A percentile compares a stretch with the other conserved stretches of the same genome.
Conservation (phyloP, 208 protist genomes). For the Trypanosoma congolense region DNA sequence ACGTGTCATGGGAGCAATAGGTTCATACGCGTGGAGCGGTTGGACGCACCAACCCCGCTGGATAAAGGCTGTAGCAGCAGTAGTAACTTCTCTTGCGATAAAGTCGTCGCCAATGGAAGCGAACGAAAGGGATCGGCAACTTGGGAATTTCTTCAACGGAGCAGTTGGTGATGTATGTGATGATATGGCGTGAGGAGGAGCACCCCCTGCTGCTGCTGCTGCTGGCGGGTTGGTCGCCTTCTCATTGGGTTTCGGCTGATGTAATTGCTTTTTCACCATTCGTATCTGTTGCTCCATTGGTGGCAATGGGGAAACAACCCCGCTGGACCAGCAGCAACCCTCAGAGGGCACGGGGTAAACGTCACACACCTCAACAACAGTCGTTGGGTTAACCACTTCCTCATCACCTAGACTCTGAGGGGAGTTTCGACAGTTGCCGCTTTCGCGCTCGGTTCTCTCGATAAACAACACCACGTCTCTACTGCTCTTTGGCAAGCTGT, state of each 20-base stretch:
- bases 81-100: neutral
- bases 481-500: slow-evolving; percentile 16
- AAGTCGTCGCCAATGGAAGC: neutral
- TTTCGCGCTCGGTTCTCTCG: neutral
- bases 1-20: slow-evolving; percentile 21
- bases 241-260: neutral
- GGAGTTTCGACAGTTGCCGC: neutral
- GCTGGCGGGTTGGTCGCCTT: neutral
- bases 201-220: neutral
- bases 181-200: neutral
- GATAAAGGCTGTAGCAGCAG: slow-evolving; percentile 8
- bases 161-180: neutral
- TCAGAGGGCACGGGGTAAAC: slow-evolving; percentile 43
- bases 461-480: slow-evolving; percentile 25
- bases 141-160: neutral
- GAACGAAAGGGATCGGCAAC: neutral
- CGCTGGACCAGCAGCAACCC: slow-evolving; percentile 46
- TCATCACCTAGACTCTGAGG: neutral
- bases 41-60: slow-evolving; percentile 54
- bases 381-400: slow-evolving; percentile 2
- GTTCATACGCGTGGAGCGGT: slow-evolving; percentile 25
- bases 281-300: slow-evolving; percentile 43
- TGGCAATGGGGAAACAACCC: slow-evolving; percentile 34
- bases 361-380: slow-evolving; percentile 26
- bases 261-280: slow-evolving; percentile 18